Base-by-base conservation (phyloP, 805 yeast genomes). In the Priceomyces castillae region DNA sequence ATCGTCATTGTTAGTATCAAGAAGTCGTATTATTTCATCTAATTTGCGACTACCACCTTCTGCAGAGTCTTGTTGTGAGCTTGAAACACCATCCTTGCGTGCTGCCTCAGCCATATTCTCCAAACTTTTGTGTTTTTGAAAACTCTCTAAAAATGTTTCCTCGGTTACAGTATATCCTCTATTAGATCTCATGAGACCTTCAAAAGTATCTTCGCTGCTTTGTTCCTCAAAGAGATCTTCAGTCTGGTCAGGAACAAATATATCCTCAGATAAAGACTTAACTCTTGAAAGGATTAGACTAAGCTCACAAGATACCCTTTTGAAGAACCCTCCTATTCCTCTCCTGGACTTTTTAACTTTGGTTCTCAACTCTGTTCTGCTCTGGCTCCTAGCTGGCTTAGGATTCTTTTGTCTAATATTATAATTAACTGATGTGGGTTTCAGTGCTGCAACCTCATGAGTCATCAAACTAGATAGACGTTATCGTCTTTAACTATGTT, bases 171-270 rank as follows among this genome's bases (percentile, higher is more conserved):
- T 56, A 50, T 49, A 49, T 16, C 59, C 59, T 40, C 43, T 57
- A 46, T 40, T 51, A 39, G 34, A 39, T 40, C 45, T 50, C 33
- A 46, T 42, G 30, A 48, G 42, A 37, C 51, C 46, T 18, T 59
- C 73, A 48, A 59, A 57, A 31, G 49, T 35, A 17, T 57, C 61
- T 53, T 57, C 75, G 34, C 42, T 59, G 53, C 51, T 76, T 50
- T 47, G 65, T 46, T 50, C 69, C 7, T 70, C 71, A 53, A 81
- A 81, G 10, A 81, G 59, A 33, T 76, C 79, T 39, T 71, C 74
- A 0, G 69, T 63, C 48, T 78, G 81, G 62, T 77, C 80, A 3
- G 75, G 67, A 15, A 69, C 65, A 33, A 77, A 65, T 2, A 69
- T 70, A 16, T 73, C 78, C 49, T 79, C 81, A 2, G 82, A 71